A percentile compares a stretch with the other conserved stretches of the same genome.
Conservation (phyloP, 2,329 filamentous ascomycete genomes). For the Aspergillus calidoustus region DNA sequence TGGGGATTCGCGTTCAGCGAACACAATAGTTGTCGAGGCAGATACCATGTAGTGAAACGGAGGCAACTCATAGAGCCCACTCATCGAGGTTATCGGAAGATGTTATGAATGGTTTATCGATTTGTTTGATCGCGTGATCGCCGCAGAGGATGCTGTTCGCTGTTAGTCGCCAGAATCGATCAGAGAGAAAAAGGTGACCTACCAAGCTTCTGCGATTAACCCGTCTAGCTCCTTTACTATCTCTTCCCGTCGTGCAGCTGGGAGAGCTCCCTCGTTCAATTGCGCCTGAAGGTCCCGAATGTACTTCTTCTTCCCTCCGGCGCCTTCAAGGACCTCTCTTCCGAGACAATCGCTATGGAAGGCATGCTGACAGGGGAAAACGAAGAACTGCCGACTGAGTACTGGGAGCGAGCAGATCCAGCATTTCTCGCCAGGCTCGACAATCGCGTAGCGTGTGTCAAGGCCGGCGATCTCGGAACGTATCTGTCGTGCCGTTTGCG, state of each 20-base stretch:
- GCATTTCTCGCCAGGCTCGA: constrained; percentile 93
- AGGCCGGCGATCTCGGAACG: constrained; percentile 84
- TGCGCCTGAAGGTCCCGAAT: constrained; percentile 86
- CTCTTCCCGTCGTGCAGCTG: constrained; percentile 74
- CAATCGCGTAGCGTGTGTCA: constrained; percentile 90
- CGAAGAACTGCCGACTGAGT: constrained; percentile 91
- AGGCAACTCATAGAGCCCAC: constrained; percentile 67
- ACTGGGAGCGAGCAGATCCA: constrained; percentile 86
- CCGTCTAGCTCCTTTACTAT: constrained; percentile 88
- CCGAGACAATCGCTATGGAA: constrained; percentile 96
- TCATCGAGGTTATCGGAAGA: constrained; percentile 74
- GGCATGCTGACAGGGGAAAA: constrained; percentile 97
- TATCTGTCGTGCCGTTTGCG: constrained; percentile 86
- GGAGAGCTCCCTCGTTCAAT: constrained; percentile 75
- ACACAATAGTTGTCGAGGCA: not conserved
- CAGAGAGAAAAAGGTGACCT: constrained; percentile 38
- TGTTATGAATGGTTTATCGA: constrained; percentile 89
- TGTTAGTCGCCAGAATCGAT: constrained; percentile 24
- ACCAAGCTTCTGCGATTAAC: constrained; percentile 90
- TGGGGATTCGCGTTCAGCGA: not conserved
- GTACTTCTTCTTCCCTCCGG: constrained; percentile 74
- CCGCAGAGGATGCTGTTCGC: constrained; percentile 80
- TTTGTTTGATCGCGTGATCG: constrained; percentile 90
- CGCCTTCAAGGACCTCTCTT: constrained; percentile 80
- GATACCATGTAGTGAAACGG: not conserved